Evolutionary conservation across 768 basidiomycete species (phyloP).

Genomic region (Boletus rubropictus): DNA sequence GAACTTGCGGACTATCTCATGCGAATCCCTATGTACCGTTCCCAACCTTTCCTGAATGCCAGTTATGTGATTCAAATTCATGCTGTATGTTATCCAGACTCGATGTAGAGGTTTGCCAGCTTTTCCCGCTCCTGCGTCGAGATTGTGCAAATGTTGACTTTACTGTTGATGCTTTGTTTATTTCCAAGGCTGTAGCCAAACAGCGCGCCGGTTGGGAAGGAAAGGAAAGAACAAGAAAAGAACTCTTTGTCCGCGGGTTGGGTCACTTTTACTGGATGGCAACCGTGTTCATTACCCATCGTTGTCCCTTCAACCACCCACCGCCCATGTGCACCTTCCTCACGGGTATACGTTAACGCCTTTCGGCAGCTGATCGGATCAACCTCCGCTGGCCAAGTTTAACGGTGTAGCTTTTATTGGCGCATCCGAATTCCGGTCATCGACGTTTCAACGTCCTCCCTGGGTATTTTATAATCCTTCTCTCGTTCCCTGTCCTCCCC

Average conservation of each 20-base stretch:
- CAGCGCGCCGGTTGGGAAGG: not conserved
- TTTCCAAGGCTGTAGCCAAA: constrained; percentile 15
- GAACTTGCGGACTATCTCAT: constrained; percentile 27
- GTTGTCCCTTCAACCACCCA: not conserved
- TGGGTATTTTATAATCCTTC: not conserved
- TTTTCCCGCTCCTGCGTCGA: constrained; percentile 13
- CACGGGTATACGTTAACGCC: not conserved
- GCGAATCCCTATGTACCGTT: constrained; percentile 25
- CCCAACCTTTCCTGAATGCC: constrained; percentile 4
- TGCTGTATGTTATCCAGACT: not conserved
- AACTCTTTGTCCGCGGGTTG: not conserved
- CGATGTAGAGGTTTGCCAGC: not conserved
- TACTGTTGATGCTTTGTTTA: constrained; percentile 9
- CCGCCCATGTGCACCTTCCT: not conserved
- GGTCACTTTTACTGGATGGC: not conserved
- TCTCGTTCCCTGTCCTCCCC: not conserved
- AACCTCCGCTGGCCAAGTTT: not conserved
- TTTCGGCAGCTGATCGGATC: constrained; percentile 9
- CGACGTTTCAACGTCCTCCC: not conserved
- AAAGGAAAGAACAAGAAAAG: not conserved
- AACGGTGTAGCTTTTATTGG: constrained; percentile 12
- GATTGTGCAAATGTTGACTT: constrained; percentile 8
- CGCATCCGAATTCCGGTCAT: not conserved
- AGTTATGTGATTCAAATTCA: constrained; percentile 11
- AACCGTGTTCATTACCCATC: not conserved